These are phyloP conservation scores for Backusella sp. DNA, from an alignment of 192 early-diverging fungal genomes.

Conservation along the genomic window DNA sequence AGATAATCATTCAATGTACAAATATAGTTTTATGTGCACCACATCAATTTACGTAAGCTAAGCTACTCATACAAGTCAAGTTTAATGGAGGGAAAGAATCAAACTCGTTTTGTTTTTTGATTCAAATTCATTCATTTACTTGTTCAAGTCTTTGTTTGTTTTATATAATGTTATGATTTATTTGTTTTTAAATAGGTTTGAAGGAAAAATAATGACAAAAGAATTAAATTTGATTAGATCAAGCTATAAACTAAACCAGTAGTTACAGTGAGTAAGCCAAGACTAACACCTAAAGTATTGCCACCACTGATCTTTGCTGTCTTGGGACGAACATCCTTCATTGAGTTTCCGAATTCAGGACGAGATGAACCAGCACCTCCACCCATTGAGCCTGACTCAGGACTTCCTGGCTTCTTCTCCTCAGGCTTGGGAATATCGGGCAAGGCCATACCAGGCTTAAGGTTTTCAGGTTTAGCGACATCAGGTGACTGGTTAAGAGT, in stretches of 20 bases:
- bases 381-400: not conserved
- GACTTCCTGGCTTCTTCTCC: not conserved
- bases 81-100: no score
- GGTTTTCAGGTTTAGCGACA: not conserved
- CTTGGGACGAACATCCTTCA: not conserved
- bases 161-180: not conserved
- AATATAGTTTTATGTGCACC: no score
- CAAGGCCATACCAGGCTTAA: not conserved
- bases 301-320: not conserved
- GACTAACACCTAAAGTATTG: not conserved
- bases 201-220: not conserved
- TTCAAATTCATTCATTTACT: not conserved
- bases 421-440: not conserved
- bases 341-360: not conserved
- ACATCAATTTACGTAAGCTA: not conserved
- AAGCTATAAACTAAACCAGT: constrained; percentile 1
- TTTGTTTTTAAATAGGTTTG: not conserved
- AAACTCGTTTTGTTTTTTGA: not conserved
- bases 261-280: not conserved
- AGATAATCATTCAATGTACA: not conserved
- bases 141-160: not conserved
- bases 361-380: not conserved
- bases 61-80: not conserved
- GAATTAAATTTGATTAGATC: not conserved
- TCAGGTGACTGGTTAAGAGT: constrained; percentile 17